A percentile compares a stretch with the other conserved stretches of the same genome.
These are phyloP conservation scores for Xerocomus nothofagi DNA, from an alignment of 1,284 basidiomycete genomes.

Conservation along the genomic window DNA sequence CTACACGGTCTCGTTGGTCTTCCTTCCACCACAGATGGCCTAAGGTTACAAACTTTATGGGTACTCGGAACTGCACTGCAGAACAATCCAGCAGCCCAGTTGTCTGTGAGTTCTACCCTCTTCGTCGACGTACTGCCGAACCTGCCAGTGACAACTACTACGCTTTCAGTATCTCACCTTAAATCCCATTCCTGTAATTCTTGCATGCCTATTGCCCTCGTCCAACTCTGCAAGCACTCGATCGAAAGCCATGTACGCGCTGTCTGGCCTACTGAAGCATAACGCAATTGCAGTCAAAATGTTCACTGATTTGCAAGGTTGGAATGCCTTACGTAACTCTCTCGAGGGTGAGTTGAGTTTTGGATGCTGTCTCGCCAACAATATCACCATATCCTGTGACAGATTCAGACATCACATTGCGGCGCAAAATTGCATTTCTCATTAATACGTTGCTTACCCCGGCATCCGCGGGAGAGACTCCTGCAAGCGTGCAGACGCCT, in stretches of 20 bases:
- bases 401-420: constrained; percentile 79
- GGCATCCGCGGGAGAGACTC: constrained; percentile 16
- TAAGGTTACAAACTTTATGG: constrained; percentile 84
- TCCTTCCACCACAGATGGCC: constrained; percentile 52
- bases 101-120: constrained; percentile 58
- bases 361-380: constrained; percentile 9
- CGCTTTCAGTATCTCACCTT: constrained; percentile 65
- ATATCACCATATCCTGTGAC: constrained; percentile 8
- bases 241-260: constrained; percentile 84
- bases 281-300: constrained; percentile 65
- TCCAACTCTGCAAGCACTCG: constrained; percentile 53
- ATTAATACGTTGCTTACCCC: constrained; percentile 78
- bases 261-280: constrained; percentile 87
- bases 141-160: not conserved
- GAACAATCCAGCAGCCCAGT: constrained; percentile 92
- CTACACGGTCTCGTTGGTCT: constrained; percentile 68
- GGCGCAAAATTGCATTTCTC: constrained; percentile 86
- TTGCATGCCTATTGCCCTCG: constrained; percentile 62
- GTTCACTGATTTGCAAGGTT: constrained; percentile 65
- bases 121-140: not conserved
- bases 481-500: constrained; percentile 23
- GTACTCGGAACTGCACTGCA: constrained; percentile 93
- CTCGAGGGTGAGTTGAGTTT: constrained; percentile 57
- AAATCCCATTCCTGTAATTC: constrained; percentile 66
- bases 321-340: constrained; percentile 61